Evolutionary conservation across 495 filamentous ascomycete genomes (phyloP).

Genomic region (Hyaloscypha variabilis): DNA sequence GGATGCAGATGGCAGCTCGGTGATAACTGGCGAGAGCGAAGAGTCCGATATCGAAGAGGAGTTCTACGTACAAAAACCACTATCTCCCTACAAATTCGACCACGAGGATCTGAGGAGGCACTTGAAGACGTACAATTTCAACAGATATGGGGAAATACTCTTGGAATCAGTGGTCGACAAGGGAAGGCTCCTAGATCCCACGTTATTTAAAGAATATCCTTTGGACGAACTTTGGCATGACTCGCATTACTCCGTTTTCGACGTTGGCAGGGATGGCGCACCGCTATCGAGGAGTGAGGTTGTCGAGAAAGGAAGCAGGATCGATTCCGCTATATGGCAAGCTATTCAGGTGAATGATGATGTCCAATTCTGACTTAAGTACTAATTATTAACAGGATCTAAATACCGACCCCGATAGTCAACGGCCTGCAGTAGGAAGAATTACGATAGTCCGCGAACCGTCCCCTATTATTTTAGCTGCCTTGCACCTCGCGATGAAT

Average conservation of each 20-base stretch:
- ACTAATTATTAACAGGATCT: slow-evolving; percentile 31
- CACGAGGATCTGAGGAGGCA: slow-evolving; percentile 41
- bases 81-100: slow-evolving; percentile 32
- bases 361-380: too few species aligned
- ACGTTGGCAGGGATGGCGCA: slow-evolving; percentile 46
- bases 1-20: slow-evolving; percentile 18
- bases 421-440: too few species aligned
- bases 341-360: slow-evolving; percentile 18
- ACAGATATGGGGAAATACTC: slow-evolving; percentile 36
- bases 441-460: slow-evolving; percentile 43
- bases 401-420: slow-evolving; percentile 38
- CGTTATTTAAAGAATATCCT: slow-evolving; percentile 35
- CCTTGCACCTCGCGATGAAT: slow-evolving; percentile 49
- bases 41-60: slow-evolving; percentile 37
- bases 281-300: slow-evolving; percentile 35
- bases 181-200: slow-evolving; percentile 36
- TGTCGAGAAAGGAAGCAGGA: slow-evolving; percentile 34
- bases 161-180: slow-evolving; percentile 39
- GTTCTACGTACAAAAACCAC: slow-evolving; percentile 31
- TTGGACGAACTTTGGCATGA: slow-evolving; percentile 41
- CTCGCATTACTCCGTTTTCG: slow-evolving; percentile 52
- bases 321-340: slow-evolving; percentile 28
- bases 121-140: slow-evolving; percentile 37
- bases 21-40: slow-evolving; percentile 32
- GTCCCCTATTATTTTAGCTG: slow-evolving; percentile 50